Evolutionary conservation across 352 stramenopile genomes (phyloP).

Genomic region (Globisporangium apiculatum): DNA sequence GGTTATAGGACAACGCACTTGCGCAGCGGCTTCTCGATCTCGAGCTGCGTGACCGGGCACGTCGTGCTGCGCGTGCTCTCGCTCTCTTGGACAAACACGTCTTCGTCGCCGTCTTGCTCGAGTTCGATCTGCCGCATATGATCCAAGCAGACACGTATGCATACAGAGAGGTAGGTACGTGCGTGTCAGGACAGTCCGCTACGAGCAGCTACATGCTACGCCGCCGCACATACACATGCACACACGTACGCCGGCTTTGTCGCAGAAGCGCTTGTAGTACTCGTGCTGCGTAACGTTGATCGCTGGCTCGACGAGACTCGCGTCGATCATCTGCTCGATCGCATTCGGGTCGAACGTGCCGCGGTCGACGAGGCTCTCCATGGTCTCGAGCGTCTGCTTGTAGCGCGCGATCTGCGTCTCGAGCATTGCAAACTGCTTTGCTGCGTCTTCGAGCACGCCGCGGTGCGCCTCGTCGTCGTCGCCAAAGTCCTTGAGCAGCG

Average conservation of each 20-base stretch:
- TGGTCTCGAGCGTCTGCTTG: conserved; percentile 61
- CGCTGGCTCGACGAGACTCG: conserved; percentile 37
- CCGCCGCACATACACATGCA: background rate
- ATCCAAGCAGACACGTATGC: background rate
- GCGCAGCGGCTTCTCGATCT: conserved; percentile 67
- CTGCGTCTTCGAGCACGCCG: conserved; percentile 47
- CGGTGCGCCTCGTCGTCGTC: conserved; percentile 43
- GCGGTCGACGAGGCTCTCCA: conserved; percentile 43
- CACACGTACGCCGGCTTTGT: conserved; percentile 47
- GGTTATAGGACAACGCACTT: conserved; percentile 35
- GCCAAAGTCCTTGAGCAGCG: conserved; percentile 48
- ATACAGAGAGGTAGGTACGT: background rate
- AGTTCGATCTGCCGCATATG: conserved; percentile 50
- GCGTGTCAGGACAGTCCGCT: background rate
- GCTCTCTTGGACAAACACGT: conserved; percentile 77
- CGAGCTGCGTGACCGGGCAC: conserved; percentile 76
- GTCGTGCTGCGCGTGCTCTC: conserved; percentile 67
- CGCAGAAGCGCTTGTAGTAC: conserved; percentile 76
- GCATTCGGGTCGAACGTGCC: conserved; percentile 35
- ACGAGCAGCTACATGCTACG: background rate
- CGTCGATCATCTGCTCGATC: conserved; percentile 61
- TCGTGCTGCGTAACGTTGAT: conserved; percentile 60
- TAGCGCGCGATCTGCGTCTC: conserved; percentile 58
- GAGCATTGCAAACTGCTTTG: conserved; percentile 63
- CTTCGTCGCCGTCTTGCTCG: conserved; percentile 56